Evolutionary conservation across 306 rosid genomes (phyloP), one percentile per base, ranked within the genome.

Genomic region (Gastrolobium villosum): DNA sequence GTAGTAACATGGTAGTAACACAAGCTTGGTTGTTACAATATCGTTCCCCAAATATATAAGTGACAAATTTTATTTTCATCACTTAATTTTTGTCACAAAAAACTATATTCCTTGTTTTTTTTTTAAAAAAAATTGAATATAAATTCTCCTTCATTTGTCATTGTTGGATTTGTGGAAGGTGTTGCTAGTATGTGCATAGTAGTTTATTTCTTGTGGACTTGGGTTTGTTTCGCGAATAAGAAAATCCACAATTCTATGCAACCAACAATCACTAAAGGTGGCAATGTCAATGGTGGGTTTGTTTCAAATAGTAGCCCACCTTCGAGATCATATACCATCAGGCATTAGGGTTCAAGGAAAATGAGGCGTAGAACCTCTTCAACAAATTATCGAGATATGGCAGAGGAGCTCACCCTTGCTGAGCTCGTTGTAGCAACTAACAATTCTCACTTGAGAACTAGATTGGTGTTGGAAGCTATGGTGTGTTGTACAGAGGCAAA

Each of bases 401-500:
- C 97, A 0, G 98, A 93, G 82, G 99, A 93, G 15, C 91, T 95
- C 80, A 70, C 97, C 0, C 52, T 95, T 1, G 80, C 87, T 5
- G 98, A 95, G 86, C 98, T 95, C 15, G 89, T 81, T n/a, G 79
- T 70, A 3, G 99, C 99, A 46, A 86, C 98, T 5, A 73, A 88
- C 57, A 82, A 71, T 62, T 93, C 75, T 81, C 96, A 13, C 54
- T 63, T 3, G 96, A 88, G 81, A 87, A 90, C 87, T 89, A 91
- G 89, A 54, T 95, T 46, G 99, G 99, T 5, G 89, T 92, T 0
- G 99, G 99, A 61, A 95, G 99, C 93, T 95, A 88, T 32, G 99
- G 99, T 10, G 84, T 93, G 9, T 98, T 95, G 65, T 95, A 95
- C 71, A 87, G 64, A 55, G 99, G 97, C 8, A 93, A 95, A 74